phyloP scores from a whole-genome alignment of 129 eudicot genomes.

The Flaveria ramosissima region DNA sequence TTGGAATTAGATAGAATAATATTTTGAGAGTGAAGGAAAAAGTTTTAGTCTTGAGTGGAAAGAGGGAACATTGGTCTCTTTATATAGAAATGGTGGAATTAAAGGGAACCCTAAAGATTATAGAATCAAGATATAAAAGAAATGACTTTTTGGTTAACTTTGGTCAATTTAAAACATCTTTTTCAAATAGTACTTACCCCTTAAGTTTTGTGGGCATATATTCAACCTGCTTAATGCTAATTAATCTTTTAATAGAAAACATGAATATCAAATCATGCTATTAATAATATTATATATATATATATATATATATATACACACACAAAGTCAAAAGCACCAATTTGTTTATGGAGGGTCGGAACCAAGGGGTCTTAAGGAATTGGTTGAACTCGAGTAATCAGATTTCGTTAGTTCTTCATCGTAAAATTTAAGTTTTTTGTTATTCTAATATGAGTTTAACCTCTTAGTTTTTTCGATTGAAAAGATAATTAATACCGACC shows the following conservation, averaged over 20 bases:
- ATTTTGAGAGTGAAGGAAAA: conserved; percentile 18
- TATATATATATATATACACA: neutral
- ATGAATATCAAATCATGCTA: neutral
- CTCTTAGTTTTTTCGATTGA: no score
- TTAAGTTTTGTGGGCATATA: conserved; percentile 50
- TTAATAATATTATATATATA: neutral
- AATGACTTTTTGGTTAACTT: conserved; percentile 32
- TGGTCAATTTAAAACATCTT: conserved; percentile 38
- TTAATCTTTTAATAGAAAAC: neutral
- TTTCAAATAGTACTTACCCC: conserved; percentile 41
- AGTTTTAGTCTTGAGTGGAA: conserved; percentile 29
- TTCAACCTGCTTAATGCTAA: conserved; percentile 6
- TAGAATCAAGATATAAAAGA: conserved; percentile 34
- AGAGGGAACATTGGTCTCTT: conserved; percentile 36
- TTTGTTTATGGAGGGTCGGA: no score
- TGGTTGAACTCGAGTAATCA: no score
- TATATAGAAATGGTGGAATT: conserved; percentile 36
- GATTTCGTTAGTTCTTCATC: no score
- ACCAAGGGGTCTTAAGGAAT: no score
- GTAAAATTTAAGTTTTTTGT: no score
- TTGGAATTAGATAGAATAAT: neutral
- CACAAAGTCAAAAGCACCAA: neutral
- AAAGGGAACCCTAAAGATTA: conserved; percentile 23
- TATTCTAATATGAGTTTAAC: no score
- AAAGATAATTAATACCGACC: no score